Conservation (phyloP, 306 rosid species). For the Cyamopsis tetragonoloba region DNA sequence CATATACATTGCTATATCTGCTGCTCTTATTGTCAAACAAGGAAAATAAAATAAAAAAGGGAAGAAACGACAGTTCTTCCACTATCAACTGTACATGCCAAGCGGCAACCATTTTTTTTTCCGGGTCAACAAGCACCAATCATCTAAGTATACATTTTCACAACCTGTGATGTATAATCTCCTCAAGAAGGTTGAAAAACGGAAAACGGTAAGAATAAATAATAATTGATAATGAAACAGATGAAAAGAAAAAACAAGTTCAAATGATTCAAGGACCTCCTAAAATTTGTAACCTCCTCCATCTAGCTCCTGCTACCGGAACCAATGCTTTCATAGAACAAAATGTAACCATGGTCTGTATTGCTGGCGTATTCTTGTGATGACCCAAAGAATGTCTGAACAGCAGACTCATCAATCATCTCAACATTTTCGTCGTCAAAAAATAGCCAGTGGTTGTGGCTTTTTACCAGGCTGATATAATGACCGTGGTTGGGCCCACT, state of each 20-base stretch:
- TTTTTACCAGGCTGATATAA: slow-evolving; percentile 89
- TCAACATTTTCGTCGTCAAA: slow-evolving; percentile 93
- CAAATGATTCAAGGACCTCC: slow-evolving; percentile 52
- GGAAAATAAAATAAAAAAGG: not conserved
- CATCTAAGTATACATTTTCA: slow-evolving; percentile 59
- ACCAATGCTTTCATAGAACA: slow-evolving; percentile 72
- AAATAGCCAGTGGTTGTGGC: slow-evolving; percentile 94
- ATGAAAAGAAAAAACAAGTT: slow-evolving; percentile 28
- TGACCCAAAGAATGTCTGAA: slow-evolving; percentile 94
- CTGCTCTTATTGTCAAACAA: slow-evolving; percentile 52
- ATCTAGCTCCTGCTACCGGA: slow-evolving; percentile 49
- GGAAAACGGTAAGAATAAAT: not conserved
- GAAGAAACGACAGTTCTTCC: slow-evolving; percentile 39
- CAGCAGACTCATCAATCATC: slow-evolving; percentile 84
- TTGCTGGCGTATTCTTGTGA: slow-evolving; percentile 81
- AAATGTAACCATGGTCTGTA: slow-evolving; percentile 85
- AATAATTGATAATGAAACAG: slow-evolving; percentile 24
- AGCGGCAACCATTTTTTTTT: too few relatives aligned
- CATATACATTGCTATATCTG: slow-evolving; percentile 54
- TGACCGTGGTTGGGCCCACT: slow-evolving; percentile 93
- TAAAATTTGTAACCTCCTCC: slow-evolving; percentile 27
- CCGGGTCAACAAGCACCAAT: too few relatives aligned
- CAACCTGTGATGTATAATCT: slow-evolving; percentile 59
- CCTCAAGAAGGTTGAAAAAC: slow-evolving; percentile 51
- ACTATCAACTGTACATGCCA: slow-evolving; percentile 65